These are phyloP conservation scores for Bryoerythrophyllum caledonicum DNA, from an alignment of 225 moss, liverwort and hornwort species.

Conservation along the genomic window DNA sequence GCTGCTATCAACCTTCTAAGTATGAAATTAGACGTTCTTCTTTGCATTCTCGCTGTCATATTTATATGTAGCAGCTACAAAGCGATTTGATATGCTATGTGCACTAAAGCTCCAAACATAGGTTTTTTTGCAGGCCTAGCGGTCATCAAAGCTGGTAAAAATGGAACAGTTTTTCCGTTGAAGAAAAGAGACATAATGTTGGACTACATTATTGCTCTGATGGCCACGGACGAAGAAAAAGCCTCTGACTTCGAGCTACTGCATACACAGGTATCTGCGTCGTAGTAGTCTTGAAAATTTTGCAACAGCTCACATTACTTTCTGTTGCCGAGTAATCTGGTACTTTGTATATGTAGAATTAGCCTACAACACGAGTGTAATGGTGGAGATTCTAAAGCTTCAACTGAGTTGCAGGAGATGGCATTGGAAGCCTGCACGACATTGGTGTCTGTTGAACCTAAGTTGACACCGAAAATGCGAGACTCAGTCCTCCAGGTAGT, in stretches of 20 bases:
- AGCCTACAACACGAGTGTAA: background rate
- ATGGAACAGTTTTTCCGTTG: conserved; percentile 71
- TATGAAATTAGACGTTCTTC: conserved; percentile 19
- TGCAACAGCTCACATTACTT: conserved; percentile 1
- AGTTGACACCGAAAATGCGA: conserved; percentile 70
- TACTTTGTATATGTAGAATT: background rate
- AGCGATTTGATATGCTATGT: background rate
- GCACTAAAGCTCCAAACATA: conserved; percentile 10
- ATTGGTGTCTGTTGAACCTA: conserved; percentile 85
- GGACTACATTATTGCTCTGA: conserved; percentile 70
- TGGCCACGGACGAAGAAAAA: conserved; percentile 48
- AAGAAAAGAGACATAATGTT: conserved; percentile 82
- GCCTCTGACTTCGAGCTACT: conserved; percentile 52
- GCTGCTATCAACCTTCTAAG: conserved; percentile 85
- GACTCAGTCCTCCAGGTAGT: conserved; percentile 80
- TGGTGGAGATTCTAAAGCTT: conserved; percentile 16
- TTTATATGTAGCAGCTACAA: conserved; percentile 12
- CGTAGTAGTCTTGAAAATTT: conserved; percentile 5
- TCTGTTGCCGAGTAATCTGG: background rate
- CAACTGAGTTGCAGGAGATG: conserved; percentile 61
- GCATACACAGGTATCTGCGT: conserved; percentile 73
- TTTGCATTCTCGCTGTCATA: conserved; percentile 9
- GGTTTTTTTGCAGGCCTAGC: conserved; percentile 66
- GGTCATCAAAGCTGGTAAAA: conserved; percentile 72
- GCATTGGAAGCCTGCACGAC: conserved; percentile 82